Evolutionary conservation across 2,329 filamentous ascomycete species (phyloP).

Genomic region (Ophiocordyceps unilateralis): DNA sequence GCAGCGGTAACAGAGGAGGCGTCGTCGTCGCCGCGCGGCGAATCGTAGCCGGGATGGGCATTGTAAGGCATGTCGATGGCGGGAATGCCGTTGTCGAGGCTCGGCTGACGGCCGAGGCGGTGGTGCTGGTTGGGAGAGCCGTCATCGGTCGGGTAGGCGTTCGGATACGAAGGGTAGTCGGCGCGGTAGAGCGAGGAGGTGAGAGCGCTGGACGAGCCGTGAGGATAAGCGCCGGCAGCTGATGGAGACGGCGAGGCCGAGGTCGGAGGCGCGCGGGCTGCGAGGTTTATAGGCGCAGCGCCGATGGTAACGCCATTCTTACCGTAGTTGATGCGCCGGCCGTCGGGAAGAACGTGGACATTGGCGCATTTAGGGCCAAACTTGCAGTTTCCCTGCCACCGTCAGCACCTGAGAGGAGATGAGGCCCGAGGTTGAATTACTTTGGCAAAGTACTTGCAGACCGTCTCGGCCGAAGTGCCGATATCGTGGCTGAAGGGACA

Average conservation of each 20-base stretch:
- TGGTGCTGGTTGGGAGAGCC: slow-evolving; percentile 11
- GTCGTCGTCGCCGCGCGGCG: slow-evolving; percentile 53
- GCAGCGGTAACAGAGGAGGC: slow-evolving; percentile 6
- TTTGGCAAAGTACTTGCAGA: slow-evolving; percentile 99
- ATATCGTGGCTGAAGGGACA: slow-evolving; percentile 95
- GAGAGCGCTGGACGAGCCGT: slow-evolving; percentile 47
- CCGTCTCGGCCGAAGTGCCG: slow-evolving; percentile 65
- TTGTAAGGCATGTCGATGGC: slow-evolving; percentile 42
- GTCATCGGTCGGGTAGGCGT: slow-evolving; percentile 23
- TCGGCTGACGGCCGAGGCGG: slow-evolving; percentile 29
- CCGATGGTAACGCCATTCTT: slow-evolving; percentile 51
- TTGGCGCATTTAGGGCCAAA: slow-evolving; percentile 97
- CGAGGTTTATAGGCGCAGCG: slow-evolving; percentile 40
- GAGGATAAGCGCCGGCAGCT: slow-evolving; percentile 4
- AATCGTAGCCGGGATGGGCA: slow-evolving; percentile 56
- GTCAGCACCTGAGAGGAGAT: background rate
- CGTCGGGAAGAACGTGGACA: slow-evolving; percentile 87
- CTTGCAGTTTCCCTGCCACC: slow-evolving; percentile 79
- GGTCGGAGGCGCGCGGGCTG: slow-evolving; percentile 41
- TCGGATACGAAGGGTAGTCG: slow-evolving; percentile 20
- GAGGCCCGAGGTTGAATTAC: slow-evolving; percentile 29
- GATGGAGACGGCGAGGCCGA: slow-evolving; percentile 24
- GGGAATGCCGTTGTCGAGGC: slow-evolving; percentile 37
- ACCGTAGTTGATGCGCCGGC: slow-evolving; percentile 71
- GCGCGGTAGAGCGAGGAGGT: slow-evolving; percentile 36